Base-by-base conservation (phyloP, 192 early-diverging fungal species). In the Dissophora ornata region DNA sequence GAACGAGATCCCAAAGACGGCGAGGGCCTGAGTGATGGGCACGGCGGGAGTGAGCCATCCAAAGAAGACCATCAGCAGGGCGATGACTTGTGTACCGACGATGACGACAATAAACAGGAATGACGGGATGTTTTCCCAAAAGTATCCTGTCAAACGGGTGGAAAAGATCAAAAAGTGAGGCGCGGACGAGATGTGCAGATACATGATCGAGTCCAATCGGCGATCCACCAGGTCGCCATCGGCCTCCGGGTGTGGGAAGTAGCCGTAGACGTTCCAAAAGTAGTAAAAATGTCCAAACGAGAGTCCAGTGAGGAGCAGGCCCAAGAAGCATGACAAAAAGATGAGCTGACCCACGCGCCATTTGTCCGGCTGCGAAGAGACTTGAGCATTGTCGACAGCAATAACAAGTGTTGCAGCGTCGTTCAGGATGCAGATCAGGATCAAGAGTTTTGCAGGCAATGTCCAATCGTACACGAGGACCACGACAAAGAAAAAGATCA, bases 91-190 rank as follows among this genome's bases (percentile, higher is more conserved):
- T 9, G 94, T 96, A 4, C 90, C 94, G 28, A 91, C 66, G 55
- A 97, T 91, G 47, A 91, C 92, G 2, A 84, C 73, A 3, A 91
- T 86, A 65, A 97, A 97, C 19, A 90, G 77, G 71, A 82, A 71
- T 36, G 87, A 87, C 6, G 96, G 96, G 69, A 87, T 81, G 56
- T 90, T 91, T 62, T 93, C 86, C 90, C 91, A 97, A 84, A 91
- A 95, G 80, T 88, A 94, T 42, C 91, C 89, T 41, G 88, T 78
- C 26, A 95, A 67, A 36, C 95, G 89, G 13, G 95, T 95, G 26
- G 93, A 95, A 81, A 96, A 96, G 78, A 96, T 96, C 38, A 95
- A 88, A 79, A 96, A 96, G 71, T 96, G 95, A 21, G 94, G 94
- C 3, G 83, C 83, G 9, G 92, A 93, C 13, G 93, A 95, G 55